Evolutionary conservation across 2,329 filamentous ascomycete species (phyloP), one percentile per base, ranked within the genome.

Genomic region (Epicoccum nigrum): DNA sequence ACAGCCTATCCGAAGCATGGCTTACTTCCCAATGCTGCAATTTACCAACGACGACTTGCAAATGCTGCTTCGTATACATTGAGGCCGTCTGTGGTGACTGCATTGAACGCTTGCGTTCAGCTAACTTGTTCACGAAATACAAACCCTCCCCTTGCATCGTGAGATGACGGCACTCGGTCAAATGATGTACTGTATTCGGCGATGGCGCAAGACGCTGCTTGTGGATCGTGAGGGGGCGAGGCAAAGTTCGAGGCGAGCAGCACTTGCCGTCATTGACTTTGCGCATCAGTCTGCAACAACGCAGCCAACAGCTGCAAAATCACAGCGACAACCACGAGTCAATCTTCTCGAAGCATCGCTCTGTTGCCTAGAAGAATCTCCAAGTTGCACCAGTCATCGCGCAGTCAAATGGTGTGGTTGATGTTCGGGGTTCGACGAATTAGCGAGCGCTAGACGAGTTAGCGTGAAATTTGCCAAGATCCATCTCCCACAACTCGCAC

Each of bases 371-470:
- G 43, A 38, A 33, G 5, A n/a, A 27, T 39, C 39, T 34, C 28
- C n/a, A 44, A 43, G 28, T 4, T 38, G 20, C 20, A 40, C 28
- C 40, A 41, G 20, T 43, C 39, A 30, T 25, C 9, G 15, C 8
- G 11, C 20, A 27, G 47, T 21, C 23, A 25, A 19, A 32, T 31
- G 11, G 33, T 31, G 23, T 31, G 40, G 15, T 41, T 51, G 41
- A 32, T 42, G 42, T 45, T 43, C 35, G n/a, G 27, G 49, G 27
- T 16, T 25, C n/a, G 32, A 35, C 17, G 27, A 47, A 31, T 55
- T 55, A 50, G 46, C 51, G 52, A 51, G 44, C 49, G 45, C 48
- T 54, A 51, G 37, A 15, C 37, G 11, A 17, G 19, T 48, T 41
- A 48, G 37, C 30, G 32, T 16, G 39, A 48, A 41, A 27, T 27